Base-by-base conservation (phyloP, 306 rosid genomes). In the Inga laurina region DNA sequence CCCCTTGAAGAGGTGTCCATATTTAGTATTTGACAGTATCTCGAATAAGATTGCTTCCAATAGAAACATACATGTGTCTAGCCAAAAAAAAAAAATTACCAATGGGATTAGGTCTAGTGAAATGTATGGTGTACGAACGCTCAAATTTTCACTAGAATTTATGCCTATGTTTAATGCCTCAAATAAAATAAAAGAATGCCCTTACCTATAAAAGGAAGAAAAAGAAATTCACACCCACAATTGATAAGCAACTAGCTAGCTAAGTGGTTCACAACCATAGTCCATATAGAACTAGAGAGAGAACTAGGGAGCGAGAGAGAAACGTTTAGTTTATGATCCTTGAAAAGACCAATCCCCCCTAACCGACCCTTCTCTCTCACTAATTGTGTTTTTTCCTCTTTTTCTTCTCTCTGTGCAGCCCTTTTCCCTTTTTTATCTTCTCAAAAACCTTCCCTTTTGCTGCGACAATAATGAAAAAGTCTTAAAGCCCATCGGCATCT, bases 381-480 rank as follows among this genome's bases (percentile, higher is more conserved):
- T 19, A 5, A 2, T 7, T 6, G 1, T 18, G 59, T 22, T 11
- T 10, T 4, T 41, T 54, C 4, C 65, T 11, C 13, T 18, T 5
- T 46, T 43, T 14, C 74, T 9, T 45, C 39, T 56, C 72, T 27
- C 72, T 32, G 7, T 27, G 4, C 27, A 19, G 13, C 73, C 30
- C 27, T 3, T 27, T 56, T 56, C 15, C 19, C 37, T 15, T 15
- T 54, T 49, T 49, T 43, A 44, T 30, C 44, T 51, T 19, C 34
- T 72, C 19, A 37, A 35, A 52, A 39, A 39, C 61, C 19, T 8
- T 27, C 57, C 54, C 57, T 75, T 82, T 76, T 32, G 62, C 76
- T 51, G 71, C 70, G 0, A 75, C 76, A 52, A 66, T 37, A 37
- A 75, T 49, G 68, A 64, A 74, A 71, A 65, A 82, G 85, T 52